Evolutionary conservation across 2,329 filamentous ascomycete species (phyloP).

Genomic region (Ophiostoma himal-ulmi): DNA sequence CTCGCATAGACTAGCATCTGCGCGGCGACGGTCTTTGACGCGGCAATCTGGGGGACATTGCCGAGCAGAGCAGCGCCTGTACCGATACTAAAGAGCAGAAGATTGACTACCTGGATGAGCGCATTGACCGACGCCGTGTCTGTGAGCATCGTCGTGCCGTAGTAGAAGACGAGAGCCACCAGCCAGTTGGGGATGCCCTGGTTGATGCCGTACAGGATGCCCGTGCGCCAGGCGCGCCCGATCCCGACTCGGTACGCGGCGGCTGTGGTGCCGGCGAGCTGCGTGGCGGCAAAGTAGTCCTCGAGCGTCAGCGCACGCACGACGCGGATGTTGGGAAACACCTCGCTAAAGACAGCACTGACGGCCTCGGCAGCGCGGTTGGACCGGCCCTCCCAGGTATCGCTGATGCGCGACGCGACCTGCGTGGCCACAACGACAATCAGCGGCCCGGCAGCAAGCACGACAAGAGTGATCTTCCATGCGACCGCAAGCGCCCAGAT

Average conservation of each 20-base stretch:
- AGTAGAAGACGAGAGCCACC: slow-evolving; percentile 77
- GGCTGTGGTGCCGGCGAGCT: slow-evolving; percentile 50
- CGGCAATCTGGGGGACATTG: slow-evolving; percentile 74
- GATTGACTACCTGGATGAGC: slow-evolving; percentile 69
- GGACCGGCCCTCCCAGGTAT: slow-evolving; percentile 64
- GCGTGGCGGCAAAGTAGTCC: slow-evolving; percentile 55
- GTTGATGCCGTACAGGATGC: slow-evolving; percentile 69
- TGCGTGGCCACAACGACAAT: slow-evolving; percentile 63
- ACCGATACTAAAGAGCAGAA: slow-evolving; percentile 77
- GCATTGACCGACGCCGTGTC: slow-evolving; percentile 45
- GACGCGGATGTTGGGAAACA: slow-evolving; percentile 71
- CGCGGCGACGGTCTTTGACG: slow-evolving; percentile 64
- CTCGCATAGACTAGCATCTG: slow-evolving; percentile 65
- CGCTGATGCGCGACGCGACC: slow-evolving; percentile 58
- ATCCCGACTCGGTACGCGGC: slow-evolving; percentile 56
- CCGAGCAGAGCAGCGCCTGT: slow-evolving; percentile 64
- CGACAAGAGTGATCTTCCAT: slow-evolving; percentile 77
- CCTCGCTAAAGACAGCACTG: slow-evolving; percentile 63
- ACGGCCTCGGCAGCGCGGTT: slow-evolving; percentile 57
- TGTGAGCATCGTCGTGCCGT: slow-evolving; percentile 60
- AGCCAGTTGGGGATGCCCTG: slow-evolving; percentile 67
- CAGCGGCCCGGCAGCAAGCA: slow-evolving; percentile 61
- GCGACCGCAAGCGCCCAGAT: slow-evolving; percentile 67
- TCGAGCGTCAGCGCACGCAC: slow-evolving; percentile 73
- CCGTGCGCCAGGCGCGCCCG: slow-evolving; percentile 60